These are phyloP conservation scores for Mytilinidion resinicola DNA, from an alignment of 495 filamentous ascomycete genomes.

Conservation along the genomic window DNA sequence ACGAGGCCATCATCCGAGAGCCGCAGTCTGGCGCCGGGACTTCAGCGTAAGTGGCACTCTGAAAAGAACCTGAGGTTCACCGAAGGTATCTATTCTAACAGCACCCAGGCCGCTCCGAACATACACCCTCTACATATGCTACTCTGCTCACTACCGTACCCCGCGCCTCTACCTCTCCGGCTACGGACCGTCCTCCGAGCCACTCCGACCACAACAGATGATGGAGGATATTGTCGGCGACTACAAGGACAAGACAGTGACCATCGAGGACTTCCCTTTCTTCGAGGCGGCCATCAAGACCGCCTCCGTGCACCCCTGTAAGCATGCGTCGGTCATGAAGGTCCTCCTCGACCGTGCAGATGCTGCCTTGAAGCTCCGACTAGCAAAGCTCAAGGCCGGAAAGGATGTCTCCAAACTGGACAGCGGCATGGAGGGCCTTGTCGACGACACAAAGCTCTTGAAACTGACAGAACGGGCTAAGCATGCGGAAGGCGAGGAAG, in stretches of 20 bases:
- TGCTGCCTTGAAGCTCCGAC: slow-evolving; percentile 79
- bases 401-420: slow-evolving; percentile 52
- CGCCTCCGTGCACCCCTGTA: slow-evolving; percentile 90
- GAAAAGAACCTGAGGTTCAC: no score
- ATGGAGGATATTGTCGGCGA: slow-evolving; percentile 99
- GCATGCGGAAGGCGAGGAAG: slow-evolving; percentile 34
- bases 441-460: slow-evolving; percentile 49
- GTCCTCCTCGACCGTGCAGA: slow-evolving; percentile 91
- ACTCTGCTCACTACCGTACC: slow-evolving; percentile 92
- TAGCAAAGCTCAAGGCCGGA: slow-evolving; percentile 63
- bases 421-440: slow-evolving; percentile 57
- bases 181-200: slow-evolving; percentile 72
- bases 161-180: slow-evolving; percentile 94
- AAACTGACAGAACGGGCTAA: slow-evolving; percentile 41
- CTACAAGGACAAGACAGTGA: slow-evolving; percentile 99
- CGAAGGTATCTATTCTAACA: background rate
- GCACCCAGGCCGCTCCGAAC: slow-evolving; percentile 67
- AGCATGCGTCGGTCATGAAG: slow-evolving; percentile 97
- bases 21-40: slow-evolving; percentile 48
- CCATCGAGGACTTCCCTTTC: slow-evolving; percentile 94
- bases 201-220: slow-evolving; percentile 84
- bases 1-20: slow-evolving; percentile 93
- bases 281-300: slow-evolving; percentile 79
- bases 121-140: slow-evolving; percentile 97
- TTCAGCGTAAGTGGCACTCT: slow-evolving; percentile 55